Conservation (phyloP, 768 basidiomycete species). For the Termitomyces sp. region DNA sequence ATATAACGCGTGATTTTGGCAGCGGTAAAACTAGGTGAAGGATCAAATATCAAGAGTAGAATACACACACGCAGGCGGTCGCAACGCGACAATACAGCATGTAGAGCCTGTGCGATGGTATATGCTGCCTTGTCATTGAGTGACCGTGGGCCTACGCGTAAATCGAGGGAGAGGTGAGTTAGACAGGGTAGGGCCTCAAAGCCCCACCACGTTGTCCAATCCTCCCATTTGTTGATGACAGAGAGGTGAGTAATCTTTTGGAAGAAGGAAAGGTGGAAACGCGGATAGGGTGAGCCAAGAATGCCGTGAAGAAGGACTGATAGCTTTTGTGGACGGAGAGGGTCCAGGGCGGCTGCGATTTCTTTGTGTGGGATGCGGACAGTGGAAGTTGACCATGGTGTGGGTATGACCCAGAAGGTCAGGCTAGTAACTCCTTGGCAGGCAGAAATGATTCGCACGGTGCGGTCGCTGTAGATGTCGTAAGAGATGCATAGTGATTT, state of each 20-base stretch:
- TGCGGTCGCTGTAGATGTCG: slow-evolving; percentile 30
- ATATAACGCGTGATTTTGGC: slow-evolving; percentile 16
- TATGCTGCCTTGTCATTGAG: slow-evolving; percentile 19
- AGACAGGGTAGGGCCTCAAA: slow-evolving; percentile 28
- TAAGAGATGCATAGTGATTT: slow-evolving; percentile 37
- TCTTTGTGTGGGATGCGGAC: slow-evolving; percentile 13
- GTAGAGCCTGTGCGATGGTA: slow-evolving; percentile 23
- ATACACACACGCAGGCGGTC: slow-evolving; percentile 28
- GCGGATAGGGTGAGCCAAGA: slow-evolving; percentile 21
- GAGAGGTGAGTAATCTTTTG: slow-evolving; percentile 36
- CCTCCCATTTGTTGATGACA: slow-evolving; percentile 41
- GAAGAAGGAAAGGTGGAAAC: slow-evolving; percentile 32
- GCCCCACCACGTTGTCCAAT: slow-evolving; percentile 39
- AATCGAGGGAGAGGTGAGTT: slow-evolving; percentile 37
- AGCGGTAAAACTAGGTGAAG: slow-evolving; percentile 18
- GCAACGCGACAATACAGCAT: slow-evolving; percentile 24
- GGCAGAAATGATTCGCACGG: slow-evolving; percentile 30
- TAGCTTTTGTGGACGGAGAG: slow-evolving; percentile 30
- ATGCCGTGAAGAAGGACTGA: slow-evolving; percentile 31
- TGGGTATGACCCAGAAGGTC: slow-evolving; percentile 35
- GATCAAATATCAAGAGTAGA: slow-evolving; percentile 34
- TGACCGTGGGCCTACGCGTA: slow-evolving; percentile 29
- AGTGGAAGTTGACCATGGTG: slow-evolving; percentile 13
- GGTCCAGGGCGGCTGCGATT: slow-evolving; percentile 20
- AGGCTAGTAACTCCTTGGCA: slow-evolving; percentile 34